A percentile compares a stretch with the other conserved stretches of the same genome.
phyloP scores from a whole-genome alignment of 2,329 filamentous ascomycete species.

The Lomentospora prolificans region DNA sequence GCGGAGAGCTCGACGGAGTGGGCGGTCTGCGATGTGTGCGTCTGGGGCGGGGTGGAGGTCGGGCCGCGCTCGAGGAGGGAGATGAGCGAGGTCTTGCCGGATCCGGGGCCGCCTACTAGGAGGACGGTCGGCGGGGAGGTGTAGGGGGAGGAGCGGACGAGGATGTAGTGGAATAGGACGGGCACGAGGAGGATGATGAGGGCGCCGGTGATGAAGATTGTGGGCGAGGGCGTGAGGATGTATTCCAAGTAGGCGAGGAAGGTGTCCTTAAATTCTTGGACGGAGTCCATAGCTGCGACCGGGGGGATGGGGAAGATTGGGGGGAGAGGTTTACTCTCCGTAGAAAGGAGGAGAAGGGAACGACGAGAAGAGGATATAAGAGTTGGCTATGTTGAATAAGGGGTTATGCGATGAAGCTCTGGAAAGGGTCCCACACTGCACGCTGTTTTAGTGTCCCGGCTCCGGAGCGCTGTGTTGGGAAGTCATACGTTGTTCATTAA shows the following conservation, averaged over 20 bases:
- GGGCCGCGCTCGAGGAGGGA: constrained; percentile 50
- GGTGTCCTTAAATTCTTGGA: constrained; percentile 22
- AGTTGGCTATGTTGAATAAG: not conserved
- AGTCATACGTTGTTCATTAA: constrained; percentile 1
- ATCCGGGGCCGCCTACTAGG: constrained; percentile 68
- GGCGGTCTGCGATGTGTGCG: constrained; percentile 45
- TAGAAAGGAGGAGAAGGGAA: not conserved
- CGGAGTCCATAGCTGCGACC: constrained; percentile 11
- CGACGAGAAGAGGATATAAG: not conserved
- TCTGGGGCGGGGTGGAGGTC: constrained; percentile 19
- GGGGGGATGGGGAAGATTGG: not conserved
- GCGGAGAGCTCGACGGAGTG: constrained; percentile 46
- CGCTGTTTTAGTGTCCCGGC: not conserved
- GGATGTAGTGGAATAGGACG: constrained; percentile 63
- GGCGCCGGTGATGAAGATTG: constrained; percentile 58
- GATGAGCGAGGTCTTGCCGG: constrained; percentile 83
- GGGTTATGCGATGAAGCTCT: not conserved
- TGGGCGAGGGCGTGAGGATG: constrained; percentile 48
- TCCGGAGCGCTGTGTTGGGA: constrained; percentile 4
- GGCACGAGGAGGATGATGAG: constrained; percentile 65
- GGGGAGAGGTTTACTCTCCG: not conserved
- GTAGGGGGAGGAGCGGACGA: constrained; percentile 59
- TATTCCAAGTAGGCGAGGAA: constrained; percentile 35
- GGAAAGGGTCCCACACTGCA: not conserved
- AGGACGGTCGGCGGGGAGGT: constrained; percentile 66